These are phyloP conservation scores for Phytophthora multivora DNA, from an alignment of 352 stramenopile genomes.

Conservation along the genomic window DNA sequence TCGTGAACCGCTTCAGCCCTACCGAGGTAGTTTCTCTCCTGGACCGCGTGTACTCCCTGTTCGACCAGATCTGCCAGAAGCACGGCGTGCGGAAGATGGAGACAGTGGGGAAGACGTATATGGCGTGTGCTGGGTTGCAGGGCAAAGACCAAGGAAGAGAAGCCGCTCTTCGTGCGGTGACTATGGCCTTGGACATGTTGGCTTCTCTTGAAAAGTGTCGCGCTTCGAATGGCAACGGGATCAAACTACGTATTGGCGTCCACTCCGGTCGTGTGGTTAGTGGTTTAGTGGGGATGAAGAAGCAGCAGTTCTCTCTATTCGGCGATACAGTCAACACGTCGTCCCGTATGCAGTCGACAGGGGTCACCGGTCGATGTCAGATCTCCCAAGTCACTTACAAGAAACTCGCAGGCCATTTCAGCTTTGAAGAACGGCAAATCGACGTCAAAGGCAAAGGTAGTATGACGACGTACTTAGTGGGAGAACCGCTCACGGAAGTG, in stretches of 20 bases:
- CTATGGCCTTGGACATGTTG: conserved; percentile 85
- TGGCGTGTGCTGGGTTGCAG: conserved; percentile 87
- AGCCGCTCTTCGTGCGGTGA: conserved; percentile 72
- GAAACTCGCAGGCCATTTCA: conserved; percentile 77
- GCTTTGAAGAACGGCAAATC: conserved; percentile 80
- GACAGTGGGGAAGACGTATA: conserved; percentile 92
- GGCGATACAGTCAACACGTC: conserved; percentile 93
- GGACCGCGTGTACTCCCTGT: conserved; percentile 92
- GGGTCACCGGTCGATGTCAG: conserved; percentile 77
- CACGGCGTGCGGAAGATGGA: conserved; percentile 94
- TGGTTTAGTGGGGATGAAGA: conserved; percentile 90
- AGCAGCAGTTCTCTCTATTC: conserved; percentile 94
- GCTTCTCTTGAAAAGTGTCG: conserved; percentile 64
- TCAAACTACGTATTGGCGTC: conserved; percentile 92
- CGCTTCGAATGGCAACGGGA: conserved; percentile 76
- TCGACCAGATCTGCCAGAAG: conserved; percentile 91
- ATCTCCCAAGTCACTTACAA: conserved; percentile 84
- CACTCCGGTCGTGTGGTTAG: conserved; percentile 90
- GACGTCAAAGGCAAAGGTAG: conserved; percentile 87
- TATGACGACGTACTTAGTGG: conserved; percentile 86
- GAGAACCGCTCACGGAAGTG: conserved; percentile 67
- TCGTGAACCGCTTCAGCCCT: conserved; percentile 78
- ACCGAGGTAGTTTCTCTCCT: conserved; percentile 86
- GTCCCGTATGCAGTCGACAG: conserved; percentile 91
- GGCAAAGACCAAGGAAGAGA: conserved; percentile 79